A percentile compares a stretch with the other conserved stretches of the same genome.
Evolutionary conservation across 352 stramenopile species (phyloP).

Genomic region (Pythium brachiatum): DNA sequence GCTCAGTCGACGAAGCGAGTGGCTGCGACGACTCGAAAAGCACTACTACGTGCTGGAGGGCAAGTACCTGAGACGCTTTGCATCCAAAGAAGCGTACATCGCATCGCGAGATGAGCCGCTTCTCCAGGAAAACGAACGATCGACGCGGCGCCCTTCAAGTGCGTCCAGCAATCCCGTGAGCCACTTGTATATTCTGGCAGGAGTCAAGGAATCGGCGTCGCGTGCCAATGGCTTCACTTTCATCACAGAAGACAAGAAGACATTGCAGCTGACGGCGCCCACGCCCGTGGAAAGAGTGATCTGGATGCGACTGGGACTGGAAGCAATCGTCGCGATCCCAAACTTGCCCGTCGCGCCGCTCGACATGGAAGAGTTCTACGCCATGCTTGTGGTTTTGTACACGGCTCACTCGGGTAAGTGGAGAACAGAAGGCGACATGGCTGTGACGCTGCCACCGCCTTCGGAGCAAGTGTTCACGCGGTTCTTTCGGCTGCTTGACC

Average conservation of each 20-base stretch:
- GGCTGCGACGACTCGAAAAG: constrained; percentile 76
- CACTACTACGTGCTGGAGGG: constrained; percentile 87
- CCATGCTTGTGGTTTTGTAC: constrained; percentile 86
- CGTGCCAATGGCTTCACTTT: constrained; percentile 85
- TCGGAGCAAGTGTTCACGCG: constrained; percentile 86
- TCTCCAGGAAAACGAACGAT: constrained; percentile 46
- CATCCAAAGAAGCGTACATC: constrained; percentile 83
- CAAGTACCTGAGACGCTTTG: constrained; percentile 80
- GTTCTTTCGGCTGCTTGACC: constrained; percentile 84
- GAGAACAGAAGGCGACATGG: constrained; percentile 85
- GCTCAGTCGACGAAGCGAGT: constrained; percentile 77
- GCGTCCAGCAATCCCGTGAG: constrained; percentile 43
- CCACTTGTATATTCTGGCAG: constrained; percentile 76
- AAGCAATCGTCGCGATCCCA: constrained; percentile 83
- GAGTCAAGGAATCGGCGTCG: constrained; percentile 81
- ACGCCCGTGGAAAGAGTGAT: constrained; percentile 85
- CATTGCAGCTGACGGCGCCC: constrained; percentile 66
- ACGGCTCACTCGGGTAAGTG: constrained; percentile 76
- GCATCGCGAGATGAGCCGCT: constrained; percentile 72
- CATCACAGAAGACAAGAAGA: constrained; percentile 87
- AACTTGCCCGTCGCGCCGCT: constrained; percentile 75
- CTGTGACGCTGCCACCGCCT: constrained; percentile 77
- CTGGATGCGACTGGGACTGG: constrained; percentile 82
- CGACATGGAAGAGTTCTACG: constrained; percentile 89
- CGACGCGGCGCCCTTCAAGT: constrained; percentile 37